These are phyloP conservation scores for Senecio squalidus DNA, from an alignment of 140 eudicot species.

Conservation along the genomic window DNA sequence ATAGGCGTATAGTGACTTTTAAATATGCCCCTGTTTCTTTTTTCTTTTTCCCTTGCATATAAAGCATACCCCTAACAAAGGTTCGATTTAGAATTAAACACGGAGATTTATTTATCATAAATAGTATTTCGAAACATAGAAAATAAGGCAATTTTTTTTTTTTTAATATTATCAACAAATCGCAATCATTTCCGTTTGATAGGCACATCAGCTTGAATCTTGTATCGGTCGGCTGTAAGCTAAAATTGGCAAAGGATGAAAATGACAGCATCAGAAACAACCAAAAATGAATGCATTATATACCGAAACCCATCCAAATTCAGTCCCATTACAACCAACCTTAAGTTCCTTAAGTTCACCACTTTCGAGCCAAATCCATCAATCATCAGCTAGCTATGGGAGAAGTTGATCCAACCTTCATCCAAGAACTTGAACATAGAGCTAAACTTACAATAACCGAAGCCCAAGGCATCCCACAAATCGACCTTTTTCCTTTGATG, in stretches of 20 bases:
- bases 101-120: too few species aligned
- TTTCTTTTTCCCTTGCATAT: too few species aligned
- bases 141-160: too few species aligned
- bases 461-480: conserved; percentile 61
- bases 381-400: conserved; percentile 34
- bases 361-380: not conserved
- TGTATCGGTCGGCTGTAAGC: not conserved
- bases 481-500: conserved; percentile 46
- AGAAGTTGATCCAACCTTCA: conserved; percentile 63
- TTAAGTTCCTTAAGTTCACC: not conserved
- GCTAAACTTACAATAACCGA: conserved; percentile 41
- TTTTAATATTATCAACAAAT: too few species aligned
- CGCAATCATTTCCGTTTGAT: too few species aligned
- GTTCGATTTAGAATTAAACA: too few species aligned
- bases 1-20: too few species aligned
- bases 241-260: not conserved
- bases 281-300: conserved; percentile 13
- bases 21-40: too few species aligned
- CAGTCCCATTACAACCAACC: not conserved
- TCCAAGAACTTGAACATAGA: conserved; percentile 63
- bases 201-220: not conserved
- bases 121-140: too few species aligned
- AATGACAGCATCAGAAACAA: conserved; percentile 8
- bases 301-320: conserved; percentile 17
- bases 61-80: too few species aligned